Evolutionary conservation across 225 moss, liverwort and hornwort genomes (phyloP).

Genomic region (Polytrichum commune): DNA sequence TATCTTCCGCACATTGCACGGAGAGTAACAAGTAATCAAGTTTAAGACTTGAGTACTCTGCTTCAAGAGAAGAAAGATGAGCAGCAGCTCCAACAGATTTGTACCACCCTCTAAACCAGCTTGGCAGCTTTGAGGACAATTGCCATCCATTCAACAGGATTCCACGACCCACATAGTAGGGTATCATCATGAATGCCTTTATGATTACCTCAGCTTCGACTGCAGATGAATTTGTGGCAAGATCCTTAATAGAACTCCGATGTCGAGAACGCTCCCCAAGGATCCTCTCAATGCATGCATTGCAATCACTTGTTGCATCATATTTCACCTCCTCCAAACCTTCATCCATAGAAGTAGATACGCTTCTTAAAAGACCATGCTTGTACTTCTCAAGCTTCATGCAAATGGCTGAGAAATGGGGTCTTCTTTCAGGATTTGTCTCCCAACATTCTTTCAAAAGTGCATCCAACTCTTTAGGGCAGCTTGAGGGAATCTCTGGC

Average conservation of each 20-base stretch:
- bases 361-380: not conserved
- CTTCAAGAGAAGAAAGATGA: no score
- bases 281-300: no score
- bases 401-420: not conserved
- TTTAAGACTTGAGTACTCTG: not conserved
- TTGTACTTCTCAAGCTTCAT: not conserved
- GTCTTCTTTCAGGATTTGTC: not conserved
- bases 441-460: slow-evolving; percentile 3
- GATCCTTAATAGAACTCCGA: no score
- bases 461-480: not conserved
- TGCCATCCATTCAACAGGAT: slow-evolving; percentile 4
- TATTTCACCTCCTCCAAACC: not conserved
- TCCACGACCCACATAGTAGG: not conserved
- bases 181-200: slow-evolving; percentile 2
- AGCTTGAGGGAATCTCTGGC: not conserved
- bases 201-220: not conserved
- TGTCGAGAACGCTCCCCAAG: no score
- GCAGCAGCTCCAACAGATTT: not conserved
- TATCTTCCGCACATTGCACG: not conserved
- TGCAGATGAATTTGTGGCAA: not conserved
- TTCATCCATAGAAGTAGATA: not conserved
- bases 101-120: not conserved
- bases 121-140: not conserved
- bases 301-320: no score
- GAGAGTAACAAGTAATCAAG: not conserved